Conservation (phyloP, 2,329 filamentous ascomycete species). For the Cercospora nicotianae region DNA sequence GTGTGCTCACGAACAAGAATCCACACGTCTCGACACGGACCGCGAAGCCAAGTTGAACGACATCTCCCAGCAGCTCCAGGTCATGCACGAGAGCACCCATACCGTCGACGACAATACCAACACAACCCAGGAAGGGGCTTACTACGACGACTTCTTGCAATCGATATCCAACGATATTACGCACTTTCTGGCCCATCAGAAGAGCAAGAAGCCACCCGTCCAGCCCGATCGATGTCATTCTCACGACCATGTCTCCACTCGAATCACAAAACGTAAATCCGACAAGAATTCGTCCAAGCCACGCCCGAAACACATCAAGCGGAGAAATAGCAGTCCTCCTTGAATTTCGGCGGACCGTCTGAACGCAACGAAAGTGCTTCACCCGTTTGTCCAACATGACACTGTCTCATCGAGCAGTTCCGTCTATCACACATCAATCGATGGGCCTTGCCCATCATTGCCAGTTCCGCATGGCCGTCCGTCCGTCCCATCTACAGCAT, state of each 20-base stretch:
- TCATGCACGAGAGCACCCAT: neutral
- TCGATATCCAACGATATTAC: constrained; percentile 32
- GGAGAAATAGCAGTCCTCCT: constrained; percentile 2
- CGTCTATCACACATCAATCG: too few species aligned
- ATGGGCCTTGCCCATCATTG: too few species aligned
- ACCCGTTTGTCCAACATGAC: neutral
- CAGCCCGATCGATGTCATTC: neutral
- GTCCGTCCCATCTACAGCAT: too few species aligned
- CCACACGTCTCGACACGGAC: neutral
- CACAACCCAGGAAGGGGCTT: constrained; percentile 4
- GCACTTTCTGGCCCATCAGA: constrained; percentile 22
- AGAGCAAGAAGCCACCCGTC: neutral
- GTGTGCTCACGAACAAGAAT: neutral
- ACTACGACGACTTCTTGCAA: constrained; percentile 35
- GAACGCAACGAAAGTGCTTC: neutral
- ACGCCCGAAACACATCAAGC: constrained; percentile 13
- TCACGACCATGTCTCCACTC: neutral
- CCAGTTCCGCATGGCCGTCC: too few species aligned
- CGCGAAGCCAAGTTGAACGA: neutral
- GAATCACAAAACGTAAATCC: constrained; percentile 9
- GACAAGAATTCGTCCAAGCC: constrained; percentile 10
- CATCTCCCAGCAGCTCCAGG: neutral
- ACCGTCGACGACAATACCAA: neutral
- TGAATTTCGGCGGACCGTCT: neutral
- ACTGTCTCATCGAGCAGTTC: too few species aligned